Percentiles rank a stretch among this genome's conserved stretches.
These are phyloP conservation scores for Suillus paluster DNA, from an alignment of 768 basidiomycete species.

Conservation along the genomic window DNA sequence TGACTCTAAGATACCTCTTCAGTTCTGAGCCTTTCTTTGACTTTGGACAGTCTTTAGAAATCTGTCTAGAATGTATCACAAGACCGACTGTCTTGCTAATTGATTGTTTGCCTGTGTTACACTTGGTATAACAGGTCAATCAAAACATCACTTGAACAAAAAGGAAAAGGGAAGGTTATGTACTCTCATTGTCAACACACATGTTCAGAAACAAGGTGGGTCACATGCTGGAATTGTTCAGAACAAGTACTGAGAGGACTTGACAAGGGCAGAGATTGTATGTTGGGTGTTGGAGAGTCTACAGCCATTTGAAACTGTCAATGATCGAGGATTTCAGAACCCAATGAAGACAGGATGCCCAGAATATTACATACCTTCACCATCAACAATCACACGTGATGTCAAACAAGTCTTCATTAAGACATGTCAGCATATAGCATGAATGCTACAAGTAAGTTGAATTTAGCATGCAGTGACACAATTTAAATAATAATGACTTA, in stretches of 20 bases:
- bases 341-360: constrained; percentile 7
- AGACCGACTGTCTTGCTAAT: no score
- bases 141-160: constrained; percentile 29
- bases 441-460: constrained; percentile 22
- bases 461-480: no score
- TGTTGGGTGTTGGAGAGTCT: constrained; percentile 39
- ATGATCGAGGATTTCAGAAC: constrained; percentile 35
- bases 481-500: not conserved
- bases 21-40: no score
- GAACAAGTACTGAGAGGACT: constrained; percentile 23
- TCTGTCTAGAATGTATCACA: no score
- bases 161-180: constrained; percentile 32
- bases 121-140: no score
- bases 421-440: constrained; percentile 24
- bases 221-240: no score
- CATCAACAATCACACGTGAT: constrained; percentile 37
- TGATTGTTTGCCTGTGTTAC: no score
- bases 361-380: constrained; percentile 40
- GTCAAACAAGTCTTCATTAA: constrained; percentile 31
- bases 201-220: no score
- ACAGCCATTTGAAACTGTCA: constrained; percentile 38
- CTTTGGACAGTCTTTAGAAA: no score
- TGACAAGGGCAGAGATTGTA: constrained; percentile 38
- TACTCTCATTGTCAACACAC: constrained; percentile 35
- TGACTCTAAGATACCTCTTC: no score